A percentile compares a stretch with the other conserved stretches of the same genome.
These are phyloP conservation scores for Nissolia schottii DNA, from an alignment of 306 rosid genomes.

Conservation along the genomic window DNA sequence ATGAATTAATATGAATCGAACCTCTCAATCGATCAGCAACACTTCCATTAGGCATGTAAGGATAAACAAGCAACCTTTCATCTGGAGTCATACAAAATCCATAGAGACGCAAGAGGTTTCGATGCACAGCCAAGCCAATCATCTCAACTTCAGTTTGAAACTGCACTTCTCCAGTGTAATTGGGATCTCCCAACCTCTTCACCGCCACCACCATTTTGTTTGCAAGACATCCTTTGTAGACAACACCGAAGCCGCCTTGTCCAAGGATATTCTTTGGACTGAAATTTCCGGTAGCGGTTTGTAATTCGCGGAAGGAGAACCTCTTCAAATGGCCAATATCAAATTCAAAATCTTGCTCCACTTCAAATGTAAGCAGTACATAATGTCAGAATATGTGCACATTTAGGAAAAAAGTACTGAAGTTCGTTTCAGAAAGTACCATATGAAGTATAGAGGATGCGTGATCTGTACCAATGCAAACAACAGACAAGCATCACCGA, in stretches of 20 bases:
- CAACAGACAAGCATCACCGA: constrained; percentile 63
- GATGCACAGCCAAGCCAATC: constrained; percentile 96
- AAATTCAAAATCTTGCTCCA: constrained; percentile 86
- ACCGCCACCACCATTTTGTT: constrained; percentile 82
- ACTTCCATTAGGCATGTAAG: constrained; percentile 91
- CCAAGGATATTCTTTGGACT: constrained; percentile 71
- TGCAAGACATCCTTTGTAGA: constrained; percentile 87
- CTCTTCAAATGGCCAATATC: constrained; percentile 83
- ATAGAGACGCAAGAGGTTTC: constrained; percentile 77
- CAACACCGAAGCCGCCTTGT: constrained; percentile 97
- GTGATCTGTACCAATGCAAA: constrained; percentile 76
- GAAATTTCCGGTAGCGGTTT: constrained; percentile 79
- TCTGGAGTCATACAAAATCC: constrained; percentile 87
- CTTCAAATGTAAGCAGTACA: constrained; percentile 42
- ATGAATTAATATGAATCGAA: constrained; percentile 37
- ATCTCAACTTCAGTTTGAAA: constrained; percentile 98
- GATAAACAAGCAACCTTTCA: constrained; percentile 93
- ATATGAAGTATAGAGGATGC: constrained; percentile 62
- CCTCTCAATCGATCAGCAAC: constrained; percentile 98
- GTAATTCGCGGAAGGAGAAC: constrained; percentile 86
- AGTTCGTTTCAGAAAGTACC: constrained; percentile 56
- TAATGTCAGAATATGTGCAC: constrained; percentile 18
- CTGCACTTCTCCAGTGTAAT: constrained; percentile 93
- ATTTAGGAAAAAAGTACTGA: neutral
- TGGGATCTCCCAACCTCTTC: constrained; percentile 93